Evolutionary conservation across 108 stramenopile species (phyloP), one percentile per base, ranked within the genome.

Genomic region (Pseudonitzschia multiseries): DNA sequence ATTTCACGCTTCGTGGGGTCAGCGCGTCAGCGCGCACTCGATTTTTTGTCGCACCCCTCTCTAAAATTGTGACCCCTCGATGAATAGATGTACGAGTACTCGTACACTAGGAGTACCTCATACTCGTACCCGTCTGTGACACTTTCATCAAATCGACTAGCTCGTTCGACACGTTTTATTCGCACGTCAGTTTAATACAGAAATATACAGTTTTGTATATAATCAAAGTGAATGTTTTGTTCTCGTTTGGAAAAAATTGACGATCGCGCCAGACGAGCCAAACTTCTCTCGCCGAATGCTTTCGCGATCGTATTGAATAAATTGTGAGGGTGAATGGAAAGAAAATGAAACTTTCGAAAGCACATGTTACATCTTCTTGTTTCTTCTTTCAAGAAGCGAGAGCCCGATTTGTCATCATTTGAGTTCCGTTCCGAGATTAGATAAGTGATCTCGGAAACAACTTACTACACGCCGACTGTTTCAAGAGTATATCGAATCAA

Each of bases 271-370:
- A 3, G 54, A 8, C 54, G 54, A 56, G 22, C 54, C 24, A 13
- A 56, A 56, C 26, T 56, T 56, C 54, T 56, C 54, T 56, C 54
- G 54, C 54, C 54, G 24, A 56, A 56, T 56, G 54, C 22, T 56
- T 56, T 56, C 54, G 54, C 54, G 22, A 56, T 56, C 13, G 20
- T 24, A 22, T 2, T 24, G 26, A 24, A 56, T 2, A 56, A 56
- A 56, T 56, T 24, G 54, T 21, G 54, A 56, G 36, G 36, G 36
- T 48, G 46, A 18, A 8, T 10, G 46, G 18, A 48, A 18, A 48
- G 9, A 48, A 48, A 10, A 2, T 48, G 46, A 48, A 48, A 5
- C 46, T 48, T 48, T 14, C 12, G 17, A 18, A 10, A 48, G 46
- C 46, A 48, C 46, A 48, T 48, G 46, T 48, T 18, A 48, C 14